A percentile compares a stretch with the other conserved stretches of the same genome.
These are phyloP conservation scores for Alternaria gansuensis DNA, from an alignment of 2,329 filamentous ascomycete species.

Conservation along the genomic window DNA sequence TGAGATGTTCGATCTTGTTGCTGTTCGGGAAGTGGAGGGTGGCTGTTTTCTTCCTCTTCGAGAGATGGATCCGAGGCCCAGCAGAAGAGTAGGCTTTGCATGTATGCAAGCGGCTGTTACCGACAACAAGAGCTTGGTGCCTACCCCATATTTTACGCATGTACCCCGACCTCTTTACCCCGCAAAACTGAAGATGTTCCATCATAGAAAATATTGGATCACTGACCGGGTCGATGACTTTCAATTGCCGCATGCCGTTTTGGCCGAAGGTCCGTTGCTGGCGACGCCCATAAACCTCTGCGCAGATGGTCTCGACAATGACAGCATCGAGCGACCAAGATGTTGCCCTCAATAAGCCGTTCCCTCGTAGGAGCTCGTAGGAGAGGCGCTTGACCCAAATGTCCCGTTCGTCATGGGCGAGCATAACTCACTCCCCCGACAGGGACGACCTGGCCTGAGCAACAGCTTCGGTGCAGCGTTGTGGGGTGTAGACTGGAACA, in stretches of 20 bases:
- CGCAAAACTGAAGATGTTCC: slow-evolving; percentile 1
- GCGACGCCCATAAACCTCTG: not conserved
- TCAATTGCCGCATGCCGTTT: slow-evolving; percentile 3
- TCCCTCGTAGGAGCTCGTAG: slow-evolving; percentile 26
- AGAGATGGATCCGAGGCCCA: not conserved
- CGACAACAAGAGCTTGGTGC: not conserved
- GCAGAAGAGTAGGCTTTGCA: not conserved
- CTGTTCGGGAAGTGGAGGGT: not conserved
- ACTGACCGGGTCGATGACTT: not conserved
- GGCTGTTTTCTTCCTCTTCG: not conserved
- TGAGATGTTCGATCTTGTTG: not conserved
- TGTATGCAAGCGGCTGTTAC: not conserved
- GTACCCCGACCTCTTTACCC: not conserved
- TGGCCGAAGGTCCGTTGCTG: slow-evolving; percentile 7
- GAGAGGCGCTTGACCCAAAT: slow-evolving; percentile 52
- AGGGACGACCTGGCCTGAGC: slow-evolving; percentile 69
- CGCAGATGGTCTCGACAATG: not conserved
- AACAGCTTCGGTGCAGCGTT: slow-evolving; percentile 72
- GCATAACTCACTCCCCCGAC: slow-evolving; percentile 69
- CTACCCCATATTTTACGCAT: not conserved
- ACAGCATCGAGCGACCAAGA: not conserved
- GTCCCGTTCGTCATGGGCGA: slow-evolving; percentile 67
- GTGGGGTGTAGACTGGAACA: slow-evolving; percentile 71
- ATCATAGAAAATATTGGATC: not conserved
- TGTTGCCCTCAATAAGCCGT: slow-evolving; percentile 1